phyloP scores from a whole-genome alignment of 1,284 basidiomycete genomes.

The Ganoderma sp. region DNA sequence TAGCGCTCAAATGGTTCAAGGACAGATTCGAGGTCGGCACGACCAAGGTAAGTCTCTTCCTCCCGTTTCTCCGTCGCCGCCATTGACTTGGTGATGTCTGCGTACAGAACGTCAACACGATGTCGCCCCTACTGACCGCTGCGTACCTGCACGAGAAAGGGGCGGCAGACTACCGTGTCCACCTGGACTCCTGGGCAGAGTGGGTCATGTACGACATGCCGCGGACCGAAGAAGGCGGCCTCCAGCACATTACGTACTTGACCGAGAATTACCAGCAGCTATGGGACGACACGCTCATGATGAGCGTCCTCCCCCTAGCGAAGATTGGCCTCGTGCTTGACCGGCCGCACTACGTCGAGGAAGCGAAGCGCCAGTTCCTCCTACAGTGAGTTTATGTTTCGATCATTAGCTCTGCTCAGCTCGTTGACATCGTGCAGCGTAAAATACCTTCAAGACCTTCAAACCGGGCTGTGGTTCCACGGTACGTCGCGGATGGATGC shows the following conservation, averaged over 20 bases:
- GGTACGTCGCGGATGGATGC: constrained; percentile 43
- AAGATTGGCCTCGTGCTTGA: constrained; percentile 66
- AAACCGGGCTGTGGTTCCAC: constrained; percentile 61
- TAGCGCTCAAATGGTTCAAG: constrained; percentile 61
- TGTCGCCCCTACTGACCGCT: constrained; percentile 65
- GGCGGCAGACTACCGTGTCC: constrained; percentile 48
- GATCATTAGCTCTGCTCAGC: not conserved
- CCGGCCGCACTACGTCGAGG: constrained; percentile 62
- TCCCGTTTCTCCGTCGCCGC: not conserved
- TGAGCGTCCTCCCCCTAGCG: constrained; percentile 65
- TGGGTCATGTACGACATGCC: constrained; percentile 70
- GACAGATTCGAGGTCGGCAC: constrained; percentile 60
- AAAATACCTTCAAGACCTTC: constrained; percentile 56
- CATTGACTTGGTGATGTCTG: not conserved
- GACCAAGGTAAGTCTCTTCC: constrained; percentile 47
- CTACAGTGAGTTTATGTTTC: constrained; percentile 43
- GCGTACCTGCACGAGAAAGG: constrained; percentile 56
- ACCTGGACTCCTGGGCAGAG: constrained; percentile 68
- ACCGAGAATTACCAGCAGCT: constrained; percentile 60
- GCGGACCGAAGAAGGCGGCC: constrained; percentile 60
- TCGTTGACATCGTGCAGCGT: constrained; percentile 29
- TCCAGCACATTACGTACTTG: constrained; percentile 68
- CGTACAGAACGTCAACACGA: constrained; percentile 64
- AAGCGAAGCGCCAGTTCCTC: constrained; percentile 65
- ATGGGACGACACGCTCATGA: constrained; percentile 75